Evolutionary conservation across 139 green algal species (phyloP), one percentile per base, ranked within the genome.

Genomic region (Eudorina sp.): DNA sequence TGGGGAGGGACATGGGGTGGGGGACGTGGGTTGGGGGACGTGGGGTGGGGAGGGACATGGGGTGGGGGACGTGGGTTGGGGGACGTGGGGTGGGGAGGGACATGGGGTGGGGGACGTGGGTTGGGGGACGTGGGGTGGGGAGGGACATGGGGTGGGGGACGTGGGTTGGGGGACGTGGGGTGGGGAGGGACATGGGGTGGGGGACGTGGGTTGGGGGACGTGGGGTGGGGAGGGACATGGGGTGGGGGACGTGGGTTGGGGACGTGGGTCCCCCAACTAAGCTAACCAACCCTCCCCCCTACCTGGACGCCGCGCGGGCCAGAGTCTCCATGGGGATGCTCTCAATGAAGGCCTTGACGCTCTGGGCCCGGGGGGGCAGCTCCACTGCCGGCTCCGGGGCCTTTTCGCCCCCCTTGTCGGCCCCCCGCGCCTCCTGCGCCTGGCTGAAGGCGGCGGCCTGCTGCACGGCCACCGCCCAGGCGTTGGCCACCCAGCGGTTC

Each of bases 251-350:
- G n/a, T n/a, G n/a, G n/a, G n/a, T n/a, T n/a, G 51, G 16, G 51
- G 51, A 58, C 13, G 51, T 58, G 16, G 51, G 13, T 13, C 51
- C 13, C 51, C 13, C 13, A 58, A 41, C 14, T n/a, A 25, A 68
- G 78, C 41, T 27, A 82, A 60, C 11, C 27, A 5, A 41, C n/a
- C 62, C 62, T n/a, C 29, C 18, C 14, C 70, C 83, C 2, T 48
- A 95, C 89, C 89, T 89, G 3, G 90, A 86, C 31, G 95, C 92
- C 7, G 93, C 95, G 45, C 93, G 70, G 3, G 96, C 94, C 53
- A 97, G 89, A 51, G 90, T 83, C 73, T 96, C 88, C 41, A 90
- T 88, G 19, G 94, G 93, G 21, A 98, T 95, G 58, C 68, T 84
- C 4, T 88, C 89, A 29, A 99, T 78, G 64, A 98, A 93, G 18